Conservation (phyloP, 208 protist genomes). For the Naegleria lovaniensis region DNA sequence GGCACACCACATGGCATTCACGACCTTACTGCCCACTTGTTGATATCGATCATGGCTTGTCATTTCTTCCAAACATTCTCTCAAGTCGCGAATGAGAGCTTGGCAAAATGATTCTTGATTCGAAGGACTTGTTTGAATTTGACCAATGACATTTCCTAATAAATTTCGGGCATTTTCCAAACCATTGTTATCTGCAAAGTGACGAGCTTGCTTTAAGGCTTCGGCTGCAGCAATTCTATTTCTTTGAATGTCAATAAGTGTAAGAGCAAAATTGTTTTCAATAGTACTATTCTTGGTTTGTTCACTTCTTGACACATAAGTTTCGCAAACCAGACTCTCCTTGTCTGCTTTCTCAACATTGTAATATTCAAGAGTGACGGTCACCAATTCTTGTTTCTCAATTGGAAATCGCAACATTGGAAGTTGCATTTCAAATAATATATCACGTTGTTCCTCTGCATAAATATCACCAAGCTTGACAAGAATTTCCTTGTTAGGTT, state of each 20-base stretch:
- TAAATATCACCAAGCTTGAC: slow-evolving; percentile 30
- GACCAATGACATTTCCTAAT: background rate
- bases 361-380: background rate
- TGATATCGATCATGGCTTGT: background rate
- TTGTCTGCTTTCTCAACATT: background rate
- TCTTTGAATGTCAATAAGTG: background rate
- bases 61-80: background rate
- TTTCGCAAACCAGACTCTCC: background rate
- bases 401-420: background rate
- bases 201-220: background rate
- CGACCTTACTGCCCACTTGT: background rate
- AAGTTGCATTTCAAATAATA: slow-evolving; percentile 26
- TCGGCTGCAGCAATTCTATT: background rate
- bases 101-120: background rate
- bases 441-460: slow-evolving; percentile 25
- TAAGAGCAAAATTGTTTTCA: background rate
- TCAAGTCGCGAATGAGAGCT: background rate
- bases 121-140: background rate
- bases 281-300: background rate
- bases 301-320: background rate
- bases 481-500: background rate
- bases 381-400: background rate
- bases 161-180: background rate
- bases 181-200: background rate
- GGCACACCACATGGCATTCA: background rate